These are phyloP conservation scores for Rhizopogon rudus DNA, from an alignment of 768 basidiomycete genomes.

Conservation along the genomic window DNA sequence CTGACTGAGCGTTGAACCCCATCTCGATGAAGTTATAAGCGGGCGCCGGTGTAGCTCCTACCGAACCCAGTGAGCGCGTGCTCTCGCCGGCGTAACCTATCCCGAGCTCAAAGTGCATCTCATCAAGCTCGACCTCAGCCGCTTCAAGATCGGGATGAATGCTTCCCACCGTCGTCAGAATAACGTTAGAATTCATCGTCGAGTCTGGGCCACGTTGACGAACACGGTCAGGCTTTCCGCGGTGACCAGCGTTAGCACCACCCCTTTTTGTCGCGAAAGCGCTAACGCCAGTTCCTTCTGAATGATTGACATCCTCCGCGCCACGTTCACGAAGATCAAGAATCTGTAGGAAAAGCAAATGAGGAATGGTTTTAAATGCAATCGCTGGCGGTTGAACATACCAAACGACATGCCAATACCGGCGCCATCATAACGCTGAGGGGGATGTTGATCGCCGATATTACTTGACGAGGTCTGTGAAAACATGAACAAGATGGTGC, in stretches of 20 bases:
- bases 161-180: slow-evolving; percentile 60
- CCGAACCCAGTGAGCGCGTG: slow-evolving; percentile 26
- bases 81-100: slow-evolving; percentile 48
- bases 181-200: slow-evolving; percentile 55
- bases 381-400: slow-evolving; percentile 23
- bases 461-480: slow-evolving; percentile 69
- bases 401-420: slow-evolving; percentile 73
- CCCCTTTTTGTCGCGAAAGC: slow-evolving; percentile 64
- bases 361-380: slow-evolving; percentile 1
- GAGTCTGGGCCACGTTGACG: slow-evolving; percentile 48
- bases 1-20: slow-evolving; percentile 12
- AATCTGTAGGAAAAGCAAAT: slow-evolving; percentile 41
- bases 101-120: slow-evolving; percentile 44
- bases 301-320: slow-evolving; percentile 63
- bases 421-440: slow-evolving; percentile 82
- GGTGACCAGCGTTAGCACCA: slow-evolving; percentile 20
- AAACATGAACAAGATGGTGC: slow-evolving; percentile 3
- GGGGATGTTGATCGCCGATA: slow-evolving; percentile 81
- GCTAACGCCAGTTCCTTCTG: slow-evolving; percentile 64
- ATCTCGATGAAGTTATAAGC: slow-evolving; percentile 42
- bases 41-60: slow-evolving; percentile 45
- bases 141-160: slow-evolving; percentile 49
- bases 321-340: slow-evolving; percentile 80
- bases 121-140: slow-evolving; percentile 53
- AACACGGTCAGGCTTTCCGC: slow-evolving; percentile 17